Evolutionary conservation across 106 monocot species (phyloP).

Genomic region (Triglochin maritima): DNA sequence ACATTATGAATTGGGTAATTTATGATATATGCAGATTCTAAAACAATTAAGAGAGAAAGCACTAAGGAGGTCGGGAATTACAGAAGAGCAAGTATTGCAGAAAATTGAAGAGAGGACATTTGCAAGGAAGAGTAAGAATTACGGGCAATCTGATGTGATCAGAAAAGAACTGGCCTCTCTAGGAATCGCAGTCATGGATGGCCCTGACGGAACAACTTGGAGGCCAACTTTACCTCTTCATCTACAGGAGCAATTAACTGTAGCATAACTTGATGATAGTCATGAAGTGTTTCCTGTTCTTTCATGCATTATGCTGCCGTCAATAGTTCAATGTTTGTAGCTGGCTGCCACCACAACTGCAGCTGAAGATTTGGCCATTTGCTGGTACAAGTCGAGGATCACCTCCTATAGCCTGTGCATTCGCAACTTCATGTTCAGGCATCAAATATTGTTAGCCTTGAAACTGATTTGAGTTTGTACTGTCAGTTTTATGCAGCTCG

Average conservation of each 20-base stretch:
- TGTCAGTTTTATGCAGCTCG: no score
- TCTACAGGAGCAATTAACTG: conserved; percentile 20
- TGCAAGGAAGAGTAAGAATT: conserved; percentile 58
- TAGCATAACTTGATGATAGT: not conserved
- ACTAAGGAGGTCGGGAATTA: conserved; percentile 53
- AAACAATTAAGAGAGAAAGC: conserved; percentile 66
- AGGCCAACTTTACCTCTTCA: conserved; percentile 57
- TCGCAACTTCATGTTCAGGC: no score
- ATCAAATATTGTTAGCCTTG: no score
- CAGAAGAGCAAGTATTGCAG: conserved; percentile 51
- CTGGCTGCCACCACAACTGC: no score
- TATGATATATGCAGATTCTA: conserved; percentile 34
- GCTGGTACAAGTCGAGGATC: no score
- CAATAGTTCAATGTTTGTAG: no score
- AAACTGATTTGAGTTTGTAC: no score
- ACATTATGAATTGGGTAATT: not conserved
- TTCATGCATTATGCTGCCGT: no score
- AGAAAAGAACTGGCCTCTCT: conserved; percentile 52
- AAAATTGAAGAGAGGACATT: conserved; percentile 66
- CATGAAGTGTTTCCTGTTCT: no score
- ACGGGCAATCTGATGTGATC: conserved; percentile 77
- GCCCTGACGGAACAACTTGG: conserved; percentile 76
- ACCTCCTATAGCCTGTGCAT: no score
- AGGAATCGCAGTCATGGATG: conserved; percentile 83
- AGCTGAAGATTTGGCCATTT: no score